Conservation (phyloP, 2,329 filamentous ascomycete genomes). For the Shiraia sp. region DNA sequence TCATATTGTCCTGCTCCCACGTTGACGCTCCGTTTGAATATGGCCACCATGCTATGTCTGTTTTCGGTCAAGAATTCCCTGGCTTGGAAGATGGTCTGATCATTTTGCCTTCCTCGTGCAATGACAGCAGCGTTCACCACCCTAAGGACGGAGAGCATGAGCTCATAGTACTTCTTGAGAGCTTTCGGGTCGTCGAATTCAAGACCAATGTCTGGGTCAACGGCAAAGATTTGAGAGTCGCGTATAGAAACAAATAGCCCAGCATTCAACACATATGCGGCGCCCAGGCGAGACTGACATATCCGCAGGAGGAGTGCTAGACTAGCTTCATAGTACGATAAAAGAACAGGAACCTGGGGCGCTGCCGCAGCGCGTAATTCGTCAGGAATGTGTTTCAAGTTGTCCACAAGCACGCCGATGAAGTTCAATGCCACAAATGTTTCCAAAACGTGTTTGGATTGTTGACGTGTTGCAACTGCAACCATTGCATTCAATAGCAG, state of each 20-base stretch:
- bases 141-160: constrained; percentile 78
- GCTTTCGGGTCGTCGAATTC: constrained; percentile 71
- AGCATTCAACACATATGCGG: constrained; percentile 83
- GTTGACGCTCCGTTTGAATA: constrained; percentile 86
- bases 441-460: constrained; percentile 75
- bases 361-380: constrained; percentile 57
- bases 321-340: constrained; percentile 71
- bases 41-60: constrained; percentile 79
- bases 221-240: constrained; percentile 81
- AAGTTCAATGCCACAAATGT: constrained; percentile 86
- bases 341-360: constrained; percentile 57
- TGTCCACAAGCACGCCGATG: constrained; percentile 85
- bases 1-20: constrained; percentile 61
- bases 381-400: constrained; percentile 73
- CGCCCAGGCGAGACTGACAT: constrained; percentile 81
- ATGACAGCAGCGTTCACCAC: constrained; percentile 83
- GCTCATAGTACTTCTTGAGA: constrained; percentile 78
- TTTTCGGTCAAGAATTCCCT: constrained; percentile 81
- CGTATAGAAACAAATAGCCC: constrained; percentile 83
- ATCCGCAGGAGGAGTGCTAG: constrained; percentile 82
- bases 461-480: constrained; percentile 70
- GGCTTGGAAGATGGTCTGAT: constrained; percentile 71
- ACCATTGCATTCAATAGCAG: constrained; percentile 81
- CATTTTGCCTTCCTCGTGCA: constrained; percentile 79
- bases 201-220: constrained; percentile 89